Evolutionary conservation across 2,329 filamentous ascomycete species (phyloP), one percentile per base, ranked within the genome.

Genomic region (Cryphonectria carpinicola): DNA sequence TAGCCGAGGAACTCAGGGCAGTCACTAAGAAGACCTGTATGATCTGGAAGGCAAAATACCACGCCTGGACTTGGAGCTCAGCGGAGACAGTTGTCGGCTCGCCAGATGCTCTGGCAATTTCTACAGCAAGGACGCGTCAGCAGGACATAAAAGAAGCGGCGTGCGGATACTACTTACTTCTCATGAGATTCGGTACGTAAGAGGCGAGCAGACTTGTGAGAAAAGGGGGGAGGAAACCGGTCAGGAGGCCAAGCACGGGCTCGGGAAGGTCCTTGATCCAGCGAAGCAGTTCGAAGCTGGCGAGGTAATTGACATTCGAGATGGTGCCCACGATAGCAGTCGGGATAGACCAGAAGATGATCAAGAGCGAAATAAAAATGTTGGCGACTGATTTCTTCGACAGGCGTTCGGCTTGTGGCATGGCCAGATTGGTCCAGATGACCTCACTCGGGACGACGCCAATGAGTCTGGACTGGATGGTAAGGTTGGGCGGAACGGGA

Each of bases 1-100:
- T 88, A 4, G 92, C 92, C 1, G 92, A 89, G 14, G 92, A 94
- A 11, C 92, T 88, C 32, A 97, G 78, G 0, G 94, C 95, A 0
- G 93, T 91, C 66, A 97, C 89, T 35, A 97, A 83, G 82, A 97
- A 97, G 56, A 96, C 92, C 78, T 97, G 93, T 13, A 95, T 85
- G 35, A 97, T 88, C 79, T 94, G 92, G 79, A 94, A 94, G 62
- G 88, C 86, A 76, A 95, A 97, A 82, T 93, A 97, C 77, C 88
- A 92, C 76, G 90, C 93, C 78, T 97, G 92, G 0, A 92, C 91
- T 61, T 89, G 91, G 28, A 97, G 82, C 78, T 97, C 94, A 4
- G 94, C 88, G 22, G 88, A 84, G 1, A 92, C 90, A 2, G 87
- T 82, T 0, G 92, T 94, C 3, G 93, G 91, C 37, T 89, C 88